Base-by-base conservation (phyloP, 129 eudicot genomes). In the Flaveria linearis region DNA sequence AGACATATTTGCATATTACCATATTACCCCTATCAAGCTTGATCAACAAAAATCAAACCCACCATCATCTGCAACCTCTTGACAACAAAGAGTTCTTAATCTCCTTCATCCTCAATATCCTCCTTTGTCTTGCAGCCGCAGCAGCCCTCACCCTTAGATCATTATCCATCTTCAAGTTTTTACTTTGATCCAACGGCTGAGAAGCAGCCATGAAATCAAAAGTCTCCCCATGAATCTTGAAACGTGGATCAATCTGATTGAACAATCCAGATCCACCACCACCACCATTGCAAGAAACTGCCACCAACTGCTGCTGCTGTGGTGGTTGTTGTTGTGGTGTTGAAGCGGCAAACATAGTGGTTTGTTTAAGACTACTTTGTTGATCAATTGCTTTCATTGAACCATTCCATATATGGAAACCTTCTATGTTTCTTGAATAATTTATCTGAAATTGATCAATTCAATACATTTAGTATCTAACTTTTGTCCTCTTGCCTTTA, bases 91-190 rank as follows among this genome's bases (percentile, higher is more conserved):
- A 63, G 68, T 72, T 86, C 78, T 70, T 86, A 76, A 17, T 77
- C 76, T 81, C 82, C 76, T 83, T 88, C 57, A 78, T 63, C 82
- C 75, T 78, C 14, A 76, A 68, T 41, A 83, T 78, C 78, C 87
- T 81, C n/a, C 53, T 66, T 84, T 78, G 81, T 56, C 89, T 75
- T 1, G 86, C 91, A 16, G 83, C 87, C 8, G 84, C 89, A 15
- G 84, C 91, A 16, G 87, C 77, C 28, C 78, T 78, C 16, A 60
- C 74, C 76, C 72, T 80, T 43, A 68, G 39, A 52, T 76, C 78
- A 72, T 76, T 72, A 71, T 76, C 78, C 82, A 71, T 71, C 28
- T 52, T 14, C 63, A 76, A 5, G 60, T 64, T 71, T 67, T 58
- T 77, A 55, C 73, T 66, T 12, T 15, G 53, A 78, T 83, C 83